Percentiles rank a stretch among this genome's conserved stretches.
These are phyloP conservation scores for Umbelopsis vinacea DNA, from an alignment of 192 early-diverging fungal genomes.

Conservation along the genomic window DNA sequence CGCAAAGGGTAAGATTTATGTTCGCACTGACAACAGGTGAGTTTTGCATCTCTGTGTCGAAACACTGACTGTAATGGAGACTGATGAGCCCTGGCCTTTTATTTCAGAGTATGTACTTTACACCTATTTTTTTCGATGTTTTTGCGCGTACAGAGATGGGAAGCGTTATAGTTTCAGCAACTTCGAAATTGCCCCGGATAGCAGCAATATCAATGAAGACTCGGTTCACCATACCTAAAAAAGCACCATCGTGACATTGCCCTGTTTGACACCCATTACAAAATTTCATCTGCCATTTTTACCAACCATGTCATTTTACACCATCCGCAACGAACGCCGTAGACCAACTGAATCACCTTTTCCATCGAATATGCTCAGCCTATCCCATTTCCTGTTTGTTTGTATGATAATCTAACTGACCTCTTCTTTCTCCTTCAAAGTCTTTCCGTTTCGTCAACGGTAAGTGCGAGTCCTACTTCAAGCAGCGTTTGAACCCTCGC, in stretches of 20 bases:
- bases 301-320: no score
- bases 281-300: no score
- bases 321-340: no score
- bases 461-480: constrained; percentile 95
- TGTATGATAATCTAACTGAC: neutral
- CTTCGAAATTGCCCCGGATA: neutral
- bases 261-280: no score
- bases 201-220: no score
- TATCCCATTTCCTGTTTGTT: no score
- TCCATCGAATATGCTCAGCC: no score
- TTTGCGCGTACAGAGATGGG: neutral
- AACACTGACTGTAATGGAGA: neutral
- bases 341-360: no score
- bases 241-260: no score
- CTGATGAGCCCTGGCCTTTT: neutral
- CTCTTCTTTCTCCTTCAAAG: constrained; percentile 42
- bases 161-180: neutral
- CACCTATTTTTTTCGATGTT: neutral
- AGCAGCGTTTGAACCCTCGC: constrained; percentile 95
- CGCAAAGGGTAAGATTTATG: constrained; percentile 93
- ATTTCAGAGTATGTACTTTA: neutral
- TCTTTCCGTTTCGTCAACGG: constrained; percentile 95
- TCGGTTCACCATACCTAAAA: no score
- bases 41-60: constrained; percentile 26
- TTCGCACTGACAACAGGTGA: constrained; percentile 90